Percentiles rank a stretch among this genome's conserved stretches.
Evolutionary conservation across 306 rosid genomes (phyloP).

Genomic region (Chamaecrista fasciculata): DNA sequence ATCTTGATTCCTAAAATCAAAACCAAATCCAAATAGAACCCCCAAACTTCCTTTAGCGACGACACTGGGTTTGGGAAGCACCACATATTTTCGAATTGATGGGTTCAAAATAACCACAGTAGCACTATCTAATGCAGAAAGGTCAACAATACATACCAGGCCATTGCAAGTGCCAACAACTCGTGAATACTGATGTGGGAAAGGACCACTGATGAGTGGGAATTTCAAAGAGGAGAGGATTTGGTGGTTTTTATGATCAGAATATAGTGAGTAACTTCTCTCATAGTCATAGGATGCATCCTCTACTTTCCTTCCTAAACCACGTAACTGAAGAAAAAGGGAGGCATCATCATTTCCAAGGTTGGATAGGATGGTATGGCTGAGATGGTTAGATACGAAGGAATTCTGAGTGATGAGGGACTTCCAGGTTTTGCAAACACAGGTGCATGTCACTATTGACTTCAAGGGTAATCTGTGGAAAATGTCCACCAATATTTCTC

Average conservation of each 20-base stretch:
- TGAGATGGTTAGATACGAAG: not conserved
- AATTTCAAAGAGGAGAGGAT: not conserved
- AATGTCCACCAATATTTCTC: not conserved
- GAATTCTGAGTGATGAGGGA: not conserved
- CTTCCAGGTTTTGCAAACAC: not conserved
- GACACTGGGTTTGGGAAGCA: not conserved
- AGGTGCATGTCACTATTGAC: not conserved
- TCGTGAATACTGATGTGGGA: no score
- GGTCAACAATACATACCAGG: not conserved
- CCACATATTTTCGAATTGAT: not conserved
- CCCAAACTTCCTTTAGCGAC: not conserved
- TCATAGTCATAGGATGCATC: not conserved
- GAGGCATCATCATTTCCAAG: not conserved
- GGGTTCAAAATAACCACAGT: not conserved
- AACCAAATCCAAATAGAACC: not conserved
- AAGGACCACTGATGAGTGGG: no score
- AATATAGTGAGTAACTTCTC: not conserved
- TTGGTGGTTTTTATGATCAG: not conserved
- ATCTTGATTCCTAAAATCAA: not conserved
- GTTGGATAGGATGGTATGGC: not conserved
- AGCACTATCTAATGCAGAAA: accelerated
- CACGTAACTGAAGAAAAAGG: not conserved
- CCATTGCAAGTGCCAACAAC: constrained; percentile 17
- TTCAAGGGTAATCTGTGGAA: not conserved
- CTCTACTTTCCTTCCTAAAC: not conserved